phyloP scores from a whole-genome alignment of 371 early-diverging fungal species.

The Mortierella polycephala region DNA sequence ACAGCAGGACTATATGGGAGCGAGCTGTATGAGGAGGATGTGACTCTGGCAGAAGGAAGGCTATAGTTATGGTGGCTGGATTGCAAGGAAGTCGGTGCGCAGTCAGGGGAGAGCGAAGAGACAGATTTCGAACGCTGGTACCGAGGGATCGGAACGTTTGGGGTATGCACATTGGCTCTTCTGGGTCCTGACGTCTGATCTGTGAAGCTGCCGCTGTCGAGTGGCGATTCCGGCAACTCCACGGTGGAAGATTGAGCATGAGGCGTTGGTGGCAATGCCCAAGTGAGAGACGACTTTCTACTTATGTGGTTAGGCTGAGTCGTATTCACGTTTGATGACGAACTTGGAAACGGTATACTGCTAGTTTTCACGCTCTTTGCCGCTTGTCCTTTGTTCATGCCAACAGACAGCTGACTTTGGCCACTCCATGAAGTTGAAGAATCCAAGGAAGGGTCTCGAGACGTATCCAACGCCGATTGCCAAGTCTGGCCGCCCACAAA shows the following conservation, averaged over 20 bases:
- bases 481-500: not conserved
- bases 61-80: not conserved
- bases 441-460: not conserved
- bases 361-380: not conserved
- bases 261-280: not conserved
- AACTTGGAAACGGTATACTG: no score
- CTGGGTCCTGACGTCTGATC: not conserved
- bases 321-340: not conserved
- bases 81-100: not conserved
- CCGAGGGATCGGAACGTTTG: slow-evolving; percentile 12
- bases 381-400: not conserved
- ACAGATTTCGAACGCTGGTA: slow-evolving; percentile 10
- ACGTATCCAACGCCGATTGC: not conserved
- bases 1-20: slow-evolving; percentile 69
- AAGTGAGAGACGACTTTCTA: slow-evolving; percentile 8
- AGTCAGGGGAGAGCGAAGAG: not conserved
- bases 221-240: not conserved
- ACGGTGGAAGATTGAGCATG: not conserved
- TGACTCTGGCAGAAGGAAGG: slow-evolving; percentile 30
- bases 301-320: not conserved
- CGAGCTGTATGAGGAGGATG: slow-evolving; percentile 59
- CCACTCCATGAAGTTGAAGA: slow-evolving; percentile 1
- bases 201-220: not conserved
- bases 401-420: slow-evolving; percentile 20
- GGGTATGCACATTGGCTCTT: not conserved